These are phyloP conservation scores for Crepidotus variabilis DNA, from an alignment of 768 basidiomycete genomes.

Conservation along the genomic window DNA sequence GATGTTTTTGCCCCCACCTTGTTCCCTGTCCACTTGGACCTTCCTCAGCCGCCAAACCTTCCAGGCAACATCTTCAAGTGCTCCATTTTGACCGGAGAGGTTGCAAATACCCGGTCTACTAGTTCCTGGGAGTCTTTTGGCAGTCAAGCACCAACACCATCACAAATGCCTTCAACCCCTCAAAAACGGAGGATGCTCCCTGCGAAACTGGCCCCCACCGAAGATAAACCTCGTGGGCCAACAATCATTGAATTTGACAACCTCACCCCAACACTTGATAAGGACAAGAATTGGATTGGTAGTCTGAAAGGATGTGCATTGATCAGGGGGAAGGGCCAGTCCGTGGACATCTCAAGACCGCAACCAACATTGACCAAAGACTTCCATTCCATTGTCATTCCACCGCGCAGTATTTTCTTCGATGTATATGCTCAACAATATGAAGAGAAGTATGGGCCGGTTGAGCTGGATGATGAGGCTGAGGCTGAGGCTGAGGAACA, in stretches of 20 bases:
- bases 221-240: too few species aligned
- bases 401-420: neutral
- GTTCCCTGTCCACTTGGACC: constrained; percentile 5
- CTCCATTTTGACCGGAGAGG: neutral
- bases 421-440: neutral
- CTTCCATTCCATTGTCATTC: neutral
- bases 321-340: neutral
- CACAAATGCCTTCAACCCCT: neutral
- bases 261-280: neutral
- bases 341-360: neutral
- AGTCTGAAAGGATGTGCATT: neutral
- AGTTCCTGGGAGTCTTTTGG: too few species aligned
- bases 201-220: too few species aligned
- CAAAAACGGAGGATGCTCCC: too few species aligned
- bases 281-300: neutral
- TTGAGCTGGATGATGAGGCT: neutral
- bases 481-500: neutral
- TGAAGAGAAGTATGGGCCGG: neutral
- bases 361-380: neutral
- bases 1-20: constrained; percentile 9
- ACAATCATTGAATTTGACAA: neutral
- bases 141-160: neutral
- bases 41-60: neutral
- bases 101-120: too few species aligned
- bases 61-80: neutral